phyloP scores from a whole-genome alignment of 495 filamentous ascomycete species.

The Hypoxylon lienhwacheense region DNA sequence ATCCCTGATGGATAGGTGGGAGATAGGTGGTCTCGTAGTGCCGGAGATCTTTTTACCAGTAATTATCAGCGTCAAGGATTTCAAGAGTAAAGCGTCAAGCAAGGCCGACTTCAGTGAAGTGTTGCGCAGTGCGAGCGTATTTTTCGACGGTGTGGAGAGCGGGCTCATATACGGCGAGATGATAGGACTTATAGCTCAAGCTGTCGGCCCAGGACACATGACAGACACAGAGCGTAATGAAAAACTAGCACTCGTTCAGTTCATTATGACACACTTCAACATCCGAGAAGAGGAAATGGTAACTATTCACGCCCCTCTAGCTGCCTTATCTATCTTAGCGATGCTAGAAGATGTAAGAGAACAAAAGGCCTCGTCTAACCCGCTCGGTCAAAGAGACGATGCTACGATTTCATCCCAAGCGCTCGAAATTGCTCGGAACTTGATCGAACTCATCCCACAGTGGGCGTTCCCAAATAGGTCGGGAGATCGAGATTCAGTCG shows the following conservation, averaged over 20 bases:
- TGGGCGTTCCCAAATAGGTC: slow-evolving; percentile 60
- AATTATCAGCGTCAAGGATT: slow-evolving; percentile 74
- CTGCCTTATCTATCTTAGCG: slow-evolving; percentile 68
- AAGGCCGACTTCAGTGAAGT: slow-evolving; percentile 81
- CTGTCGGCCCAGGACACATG: slow-evolving; percentile 53
- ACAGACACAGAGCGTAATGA: slow-evolving; percentile 49
- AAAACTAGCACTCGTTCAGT: slow-evolving; percentile 72
- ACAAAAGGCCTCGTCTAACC: slow-evolving; percentile 22
- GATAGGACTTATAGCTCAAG: slow-evolving; percentile 57
- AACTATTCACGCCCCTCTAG: slow-evolving; percentile 75
- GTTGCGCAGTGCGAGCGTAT: slow-evolving; percentile 85
- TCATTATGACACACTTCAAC: slow-evolving; percentile 87
- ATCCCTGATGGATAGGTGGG: slow-evolving; percentile 97
- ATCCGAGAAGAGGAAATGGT: slow-evolving; percentile 96
- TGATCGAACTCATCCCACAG: slow-evolving; percentile 70
- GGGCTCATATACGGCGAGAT: slow-evolving; percentile 89
- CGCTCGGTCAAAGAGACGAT: neutral
- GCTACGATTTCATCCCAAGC: slow-evolving; percentile 41
- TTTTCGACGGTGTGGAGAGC: slow-evolving; percentile 97
- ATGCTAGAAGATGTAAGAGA: slow-evolving; percentile 55
- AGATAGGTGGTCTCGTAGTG: slow-evolving; percentile 87
- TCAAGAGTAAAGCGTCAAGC: slow-evolving; percentile 59
- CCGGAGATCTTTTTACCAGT: slow-evolving; percentile 85
- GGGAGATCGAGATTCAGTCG: slow-evolving; percentile 32
- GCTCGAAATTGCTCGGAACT: slow-evolving; percentile 55